Evolutionary conservation across 208 protist genomes (phyloP).

Genomic region (Borovskyia barvae): DNA sequence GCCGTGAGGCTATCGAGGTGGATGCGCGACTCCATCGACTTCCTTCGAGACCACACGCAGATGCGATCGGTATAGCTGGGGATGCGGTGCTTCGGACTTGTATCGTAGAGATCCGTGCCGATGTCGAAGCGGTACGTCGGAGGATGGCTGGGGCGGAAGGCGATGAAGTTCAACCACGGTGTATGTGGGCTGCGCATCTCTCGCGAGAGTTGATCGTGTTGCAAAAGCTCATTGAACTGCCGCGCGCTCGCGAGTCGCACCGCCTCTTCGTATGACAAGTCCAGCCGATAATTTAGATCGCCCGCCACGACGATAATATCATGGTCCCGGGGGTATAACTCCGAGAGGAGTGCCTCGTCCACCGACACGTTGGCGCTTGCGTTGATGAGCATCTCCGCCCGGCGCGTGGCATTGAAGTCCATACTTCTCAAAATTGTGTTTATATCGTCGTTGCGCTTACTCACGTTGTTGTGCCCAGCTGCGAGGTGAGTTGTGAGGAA

Average conservation of each 20-base stretch:
- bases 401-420: slow-evolving; percentile 77
- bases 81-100: slow-evolving; percentile 88
- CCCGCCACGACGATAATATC: slow-evolving; percentile 90
- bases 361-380: slow-evolving; percentile 11
- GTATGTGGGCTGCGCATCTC: slow-evolving; percentile 71
- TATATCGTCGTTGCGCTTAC: slow-evolving; percentile 91
- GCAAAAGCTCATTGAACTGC: slow-evolving; percentile 47
- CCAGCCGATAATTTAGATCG: slow-evolving; percentile 93
- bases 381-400: slow-evolving; percentile 35
- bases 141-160: slow-evolving; percentile 62
- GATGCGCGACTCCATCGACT: slow-evolving; percentile 38
- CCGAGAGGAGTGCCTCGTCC: slow-evolving; percentile 23
- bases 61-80: slow-evolving; percentile 91
- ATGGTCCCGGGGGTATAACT: slow-evolving; percentile 75
- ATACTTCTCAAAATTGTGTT: slow-evolving; percentile 81
- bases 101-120: slow-evolving; percentile 90
- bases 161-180: slow-evolving; percentile 75
- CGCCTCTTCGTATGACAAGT: slow-evolving; percentile 73
- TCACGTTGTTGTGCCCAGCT: slow-evolving; percentile 84
- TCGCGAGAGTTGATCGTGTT: slow-evolving; percentile 78
- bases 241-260: slow-evolving; percentile 35
- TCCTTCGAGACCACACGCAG: slow-evolving; percentile 53
- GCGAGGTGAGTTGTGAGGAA: slow-evolving; percentile 93
- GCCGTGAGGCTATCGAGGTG: slow-evolving; percentile 39
- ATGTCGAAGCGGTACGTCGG: slow-evolving; percentile 93